A percentile compares a stretch with the other conserved stretches of the same genome.
Conservation (phyloP, 2,329 filamentous ascomycete species). For the Colletotrichum sp. region DNA sequence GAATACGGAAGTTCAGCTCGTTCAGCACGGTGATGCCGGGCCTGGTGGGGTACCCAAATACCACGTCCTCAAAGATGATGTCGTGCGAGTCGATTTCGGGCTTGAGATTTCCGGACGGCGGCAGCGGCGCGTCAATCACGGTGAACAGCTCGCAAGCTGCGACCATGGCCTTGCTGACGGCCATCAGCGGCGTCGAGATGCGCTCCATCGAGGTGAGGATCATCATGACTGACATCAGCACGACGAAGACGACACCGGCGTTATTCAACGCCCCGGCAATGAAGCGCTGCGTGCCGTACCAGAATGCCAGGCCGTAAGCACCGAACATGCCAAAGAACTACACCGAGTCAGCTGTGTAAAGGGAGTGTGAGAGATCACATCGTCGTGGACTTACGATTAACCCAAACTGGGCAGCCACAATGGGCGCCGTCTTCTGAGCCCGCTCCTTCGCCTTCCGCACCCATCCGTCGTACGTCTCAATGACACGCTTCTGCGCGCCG, state of each 20-base stretch:
- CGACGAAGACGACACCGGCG: conserved; percentile 41
- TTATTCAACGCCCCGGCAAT: conserved; percentile 34
- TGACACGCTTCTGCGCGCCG: conserved; percentile 43
- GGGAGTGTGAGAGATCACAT: neutral
- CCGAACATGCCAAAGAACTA: conserved; percentile 37
- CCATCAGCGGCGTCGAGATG: conserved; percentile 44
- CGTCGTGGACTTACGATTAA: conserved; percentile 22
- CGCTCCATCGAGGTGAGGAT: conserved; percentile 37
- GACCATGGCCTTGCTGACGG: conserved; percentile 33
- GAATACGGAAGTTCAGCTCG: conserved; percentile 28
- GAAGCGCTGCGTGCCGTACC: conserved; percentile 46
- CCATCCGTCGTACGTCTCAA: conserved; percentile 40
- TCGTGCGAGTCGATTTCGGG: conserved; percentile 24
- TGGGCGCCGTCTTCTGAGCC: conserved; percentile 37
- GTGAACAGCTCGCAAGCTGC: conserved; percentile 33
- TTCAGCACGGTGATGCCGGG: conserved; percentile 38
- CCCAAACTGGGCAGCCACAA: conserved; percentile 34
- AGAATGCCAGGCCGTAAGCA: conserved; percentile 47
- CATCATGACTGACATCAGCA: conserved; percentile 43
- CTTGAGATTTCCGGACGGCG: conserved; percentile 24
- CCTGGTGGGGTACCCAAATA: conserved; percentile 31
- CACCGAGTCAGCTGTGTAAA: neutral
- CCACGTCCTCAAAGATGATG: conserved; percentile 25
- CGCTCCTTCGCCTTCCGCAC: conserved; percentile 38
- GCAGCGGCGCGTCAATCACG: conserved; percentile 31